These are phyloP conservation scores for Euptelea pleiosperma DNA, from an alignment of 164 flowering plant species.

Conservation along the genomic window DNA sequence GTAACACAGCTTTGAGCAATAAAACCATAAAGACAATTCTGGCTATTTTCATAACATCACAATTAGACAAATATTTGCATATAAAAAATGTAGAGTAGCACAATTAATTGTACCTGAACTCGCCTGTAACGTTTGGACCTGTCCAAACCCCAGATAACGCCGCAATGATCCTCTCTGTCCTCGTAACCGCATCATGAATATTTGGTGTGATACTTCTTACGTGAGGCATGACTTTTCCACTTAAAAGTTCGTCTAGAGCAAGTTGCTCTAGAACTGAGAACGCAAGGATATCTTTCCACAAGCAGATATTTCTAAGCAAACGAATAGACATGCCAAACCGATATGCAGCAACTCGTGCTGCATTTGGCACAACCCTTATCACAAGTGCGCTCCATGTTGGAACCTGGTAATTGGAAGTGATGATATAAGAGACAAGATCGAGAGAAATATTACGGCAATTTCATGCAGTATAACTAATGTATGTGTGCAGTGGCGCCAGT, in stretches of 20 bases:
- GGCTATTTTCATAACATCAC: no score
- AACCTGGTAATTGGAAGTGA: constrained; percentile 40
- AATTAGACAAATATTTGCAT: no score
- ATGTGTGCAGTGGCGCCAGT: no score
- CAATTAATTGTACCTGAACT: constrained; percentile 44
- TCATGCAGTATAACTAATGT: not conserved
- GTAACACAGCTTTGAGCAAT: no score
- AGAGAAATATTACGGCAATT: not conserved
- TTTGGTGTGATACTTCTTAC: constrained; percentile 57
- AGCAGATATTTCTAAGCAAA: constrained; percentile 74
- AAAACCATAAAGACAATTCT: no score
- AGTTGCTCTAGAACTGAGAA: constrained; percentile 68
- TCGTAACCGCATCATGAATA: constrained; percentile 80
- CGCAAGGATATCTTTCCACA: constrained; percentile 86
- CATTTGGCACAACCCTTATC: constrained; percentile 74
- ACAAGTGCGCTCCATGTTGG: constrained; percentile 79
- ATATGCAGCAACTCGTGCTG: constrained; percentile 81
- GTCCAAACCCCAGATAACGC: constrained; percentile 82
- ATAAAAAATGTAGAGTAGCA: not conserved
- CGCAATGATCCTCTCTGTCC: constrained; percentile 78
- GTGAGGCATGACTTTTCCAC: constrained; percentile 82
- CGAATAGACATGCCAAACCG: constrained; percentile 85
- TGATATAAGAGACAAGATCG: constrained; percentile 5
- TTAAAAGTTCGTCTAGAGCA: constrained; percentile 78
- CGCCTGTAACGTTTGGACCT: constrained; percentile 53